Evolutionary conservation across 306 rosid species (phyloP).

Genomic region (Myrica gale): DNA sequence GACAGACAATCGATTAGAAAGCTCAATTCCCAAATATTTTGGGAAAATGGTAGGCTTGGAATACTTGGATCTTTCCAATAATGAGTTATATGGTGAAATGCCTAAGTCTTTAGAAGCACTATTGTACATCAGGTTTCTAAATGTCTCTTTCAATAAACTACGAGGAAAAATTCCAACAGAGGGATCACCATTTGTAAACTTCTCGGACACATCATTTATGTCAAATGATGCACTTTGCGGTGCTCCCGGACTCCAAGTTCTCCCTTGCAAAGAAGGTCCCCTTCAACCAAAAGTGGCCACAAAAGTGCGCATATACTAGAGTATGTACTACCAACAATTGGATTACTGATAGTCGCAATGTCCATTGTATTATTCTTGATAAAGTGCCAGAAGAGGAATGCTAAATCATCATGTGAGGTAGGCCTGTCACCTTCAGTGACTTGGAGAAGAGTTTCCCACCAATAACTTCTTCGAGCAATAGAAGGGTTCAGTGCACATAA

Average conservation of each 20-base stretch:
- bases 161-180: conserved; percentile 39
- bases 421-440: conserved; percentile 1
- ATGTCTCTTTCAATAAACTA: conserved; percentile 9
- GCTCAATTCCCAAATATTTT: conserved; percentile 31
- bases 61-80: conserved; percentile 8
- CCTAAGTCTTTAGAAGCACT: conserved; percentile 16
- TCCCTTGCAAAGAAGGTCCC: conserved; percentile 22
- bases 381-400: not conserved
- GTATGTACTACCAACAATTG: conserved; percentile 19
- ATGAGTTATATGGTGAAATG: conserved; percentile 1
- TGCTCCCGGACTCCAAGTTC: conserved; percentile 18
- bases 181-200: conserved; percentile 27
- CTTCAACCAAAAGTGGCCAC: not conserved
- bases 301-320: not conserved
- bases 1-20: conserved; percentile 22
- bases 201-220: conserved; percentile 31
- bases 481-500: conserved; percentile 15
- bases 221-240: conserved; percentile 37
- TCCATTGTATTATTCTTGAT: not conserved
- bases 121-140: not conserved
- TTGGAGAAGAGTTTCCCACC: conserved; percentile 24
- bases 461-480: conserved; percentile 28
- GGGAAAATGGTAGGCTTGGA: conserved; percentile 25
- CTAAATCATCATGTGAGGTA: not conserved
- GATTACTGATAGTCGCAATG: conserved; percentile 1